Conservation (phyloP, 129 eudicot species). For the Flaveria linearis region DNA sequence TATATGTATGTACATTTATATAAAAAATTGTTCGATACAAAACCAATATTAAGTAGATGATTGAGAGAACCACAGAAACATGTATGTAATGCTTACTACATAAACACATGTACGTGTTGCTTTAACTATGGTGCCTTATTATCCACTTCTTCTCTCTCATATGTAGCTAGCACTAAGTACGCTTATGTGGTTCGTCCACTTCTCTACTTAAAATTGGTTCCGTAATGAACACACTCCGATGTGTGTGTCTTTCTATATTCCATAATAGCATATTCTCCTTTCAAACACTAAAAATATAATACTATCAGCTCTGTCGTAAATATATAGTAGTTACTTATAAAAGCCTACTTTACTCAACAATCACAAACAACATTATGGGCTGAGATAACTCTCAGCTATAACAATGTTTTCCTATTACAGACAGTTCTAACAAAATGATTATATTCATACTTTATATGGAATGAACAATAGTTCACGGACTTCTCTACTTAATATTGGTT, state of each 20-base stretch:
- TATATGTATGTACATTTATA: too few relatives aligned
- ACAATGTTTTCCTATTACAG: background rate
- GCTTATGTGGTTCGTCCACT: background rate
- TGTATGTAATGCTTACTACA: background rate
- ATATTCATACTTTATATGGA: background rate
- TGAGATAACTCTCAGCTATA: background rate
- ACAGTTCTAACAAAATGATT: background rate
- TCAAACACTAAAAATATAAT: background rate
- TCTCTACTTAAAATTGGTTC: background rate
- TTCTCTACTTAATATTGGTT: background rate
- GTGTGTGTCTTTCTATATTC: background rate
- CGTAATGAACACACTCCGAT: background rate
- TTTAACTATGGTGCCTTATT: background rate
- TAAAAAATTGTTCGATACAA: background rate
- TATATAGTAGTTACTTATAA: background rate
- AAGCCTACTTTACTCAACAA: constrained; percentile 2
- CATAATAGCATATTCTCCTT: background rate
- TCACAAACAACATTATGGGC: background rate
- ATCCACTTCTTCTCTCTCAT: background rate
- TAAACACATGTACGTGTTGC: background rate
- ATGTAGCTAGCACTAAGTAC: background rate
- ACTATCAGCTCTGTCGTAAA: background rate
- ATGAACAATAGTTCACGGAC: background rate
- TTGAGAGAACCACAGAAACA: background rate
- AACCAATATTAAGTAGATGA: background rate